Conservation (phyloP, 2,329 filamentous ascomycete genomes). For the Xylariaceae sp. region DNA sequence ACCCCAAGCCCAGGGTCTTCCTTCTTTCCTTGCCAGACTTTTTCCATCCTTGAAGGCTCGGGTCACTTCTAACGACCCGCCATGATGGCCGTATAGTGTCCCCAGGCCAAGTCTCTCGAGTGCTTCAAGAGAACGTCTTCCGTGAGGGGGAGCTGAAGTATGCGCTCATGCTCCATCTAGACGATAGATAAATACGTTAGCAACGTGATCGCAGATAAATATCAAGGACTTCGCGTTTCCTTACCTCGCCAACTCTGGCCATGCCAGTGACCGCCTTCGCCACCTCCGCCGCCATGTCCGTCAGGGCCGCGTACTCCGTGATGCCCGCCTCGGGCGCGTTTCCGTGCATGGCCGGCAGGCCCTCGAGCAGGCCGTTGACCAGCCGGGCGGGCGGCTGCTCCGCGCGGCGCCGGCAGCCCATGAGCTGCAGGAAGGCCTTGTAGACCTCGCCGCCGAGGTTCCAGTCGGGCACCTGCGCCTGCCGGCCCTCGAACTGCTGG, state of each 20-base stretch:
- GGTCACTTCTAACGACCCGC: conserved; percentile 17
- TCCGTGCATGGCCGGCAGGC: conserved; percentile 47
- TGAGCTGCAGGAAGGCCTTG: conserved; percentile 47
- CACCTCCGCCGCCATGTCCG: conserved; percentile 27
- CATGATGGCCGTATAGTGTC: conserved; percentile 23
- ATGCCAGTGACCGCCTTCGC: conserved; percentile 24
- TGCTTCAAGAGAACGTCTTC: conserved; percentile 27
- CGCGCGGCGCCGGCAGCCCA: conserved; percentile 31
- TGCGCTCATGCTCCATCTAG: conserved; percentile 24
- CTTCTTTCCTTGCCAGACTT: too few relatives aligned
- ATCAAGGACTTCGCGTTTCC: too few relatives aligned
- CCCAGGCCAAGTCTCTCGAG: conserved; percentile 25
- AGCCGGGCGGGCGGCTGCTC: conserved; percentile 35
- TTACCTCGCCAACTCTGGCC: conserved; percentile 24
- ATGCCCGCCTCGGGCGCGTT: conserved; percentile 26
- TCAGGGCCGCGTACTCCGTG: conserved; percentile 25
- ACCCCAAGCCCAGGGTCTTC: too few relatives aligned
- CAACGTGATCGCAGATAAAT: background rate
- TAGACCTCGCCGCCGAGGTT: conserved; percentile 74
- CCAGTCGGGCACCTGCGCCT: conserved; percentile 64
- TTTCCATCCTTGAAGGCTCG: too few relatives aligned
- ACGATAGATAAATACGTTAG: conserved; percentile 15
- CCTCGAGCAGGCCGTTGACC: conserved; percentile 49
- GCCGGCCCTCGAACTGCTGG: conserved; percentile 58
- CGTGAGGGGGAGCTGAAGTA: conserved; percentile 25